phyloP scores from a whole-genome alignment of 768 basidiomycete genomes.

The Tylopilus balloui region DNA sequence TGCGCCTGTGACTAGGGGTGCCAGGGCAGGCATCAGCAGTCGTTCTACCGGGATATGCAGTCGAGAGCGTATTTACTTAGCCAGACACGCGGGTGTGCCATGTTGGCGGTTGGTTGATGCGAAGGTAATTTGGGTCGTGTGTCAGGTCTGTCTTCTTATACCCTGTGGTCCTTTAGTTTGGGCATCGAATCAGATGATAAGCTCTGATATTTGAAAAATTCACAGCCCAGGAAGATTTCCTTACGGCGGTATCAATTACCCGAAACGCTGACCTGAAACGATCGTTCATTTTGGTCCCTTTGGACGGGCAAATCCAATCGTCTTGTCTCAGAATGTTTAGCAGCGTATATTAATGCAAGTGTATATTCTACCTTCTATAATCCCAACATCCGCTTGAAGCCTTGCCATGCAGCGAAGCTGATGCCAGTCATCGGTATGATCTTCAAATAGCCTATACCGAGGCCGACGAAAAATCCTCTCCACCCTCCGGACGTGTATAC shows the following conservation, averaged over 20 bases:
- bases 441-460: constrained; percentile 90
- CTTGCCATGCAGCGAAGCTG: constrained; percentile 87
- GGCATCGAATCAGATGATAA: background rate
- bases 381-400: constrained; percentile 27
- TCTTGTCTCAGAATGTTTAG: background rate
- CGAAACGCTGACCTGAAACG: background rate
- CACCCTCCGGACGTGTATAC: constrained; percentile 70
- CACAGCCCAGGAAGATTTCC: background rate
- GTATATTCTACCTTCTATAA: constrained; percentile 21
- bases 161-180: background rate
- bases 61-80: background rate
- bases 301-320: background rate
- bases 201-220: background rate
- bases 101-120: background rate
- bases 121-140: background rate
- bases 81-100: constrained; percentile 10
- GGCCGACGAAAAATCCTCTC: constrained; percentile 87
- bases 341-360: background rate
- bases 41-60: background rate
- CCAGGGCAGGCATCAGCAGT: background rate
- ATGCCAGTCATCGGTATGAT: constrained; percentile 95
- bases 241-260: background rate
- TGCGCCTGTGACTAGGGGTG: constrained; percentile 36
- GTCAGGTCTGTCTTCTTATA: background rate
- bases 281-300: background rate